phyloP scores from a whole-genome alignment of 768 basidiomycete genomes.

The Mycena amicta region DNA sequence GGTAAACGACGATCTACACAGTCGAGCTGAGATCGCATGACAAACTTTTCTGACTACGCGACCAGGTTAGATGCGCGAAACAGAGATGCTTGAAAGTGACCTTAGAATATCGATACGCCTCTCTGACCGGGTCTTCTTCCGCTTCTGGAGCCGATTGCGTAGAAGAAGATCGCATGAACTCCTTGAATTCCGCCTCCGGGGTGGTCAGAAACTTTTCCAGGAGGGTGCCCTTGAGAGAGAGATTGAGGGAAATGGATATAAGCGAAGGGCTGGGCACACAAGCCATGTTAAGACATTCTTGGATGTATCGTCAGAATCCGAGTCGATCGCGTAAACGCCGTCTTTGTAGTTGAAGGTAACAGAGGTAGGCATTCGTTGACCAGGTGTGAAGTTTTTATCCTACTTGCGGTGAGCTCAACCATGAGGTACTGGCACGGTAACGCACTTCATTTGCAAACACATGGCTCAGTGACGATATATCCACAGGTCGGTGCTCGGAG shows the following conservation, averaged over 20 bases:
- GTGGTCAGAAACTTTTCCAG: slow-evolving; percentile 87
- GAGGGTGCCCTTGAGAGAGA: slow-evolving; percentile 74
- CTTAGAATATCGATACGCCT: slow-evolving; percentile 87
- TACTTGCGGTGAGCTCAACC: slow-evolving; percentile 29
- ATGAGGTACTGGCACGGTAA: slow-evolving; percentile 1
- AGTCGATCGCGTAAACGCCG: slow-evolving; percentile 71
- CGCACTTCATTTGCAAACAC: slow-evolving; percentile 63
- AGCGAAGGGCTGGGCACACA: slow-evolving; percentile 42
- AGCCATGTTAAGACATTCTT: slow-evolving; percentile 80
- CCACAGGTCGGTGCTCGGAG: slow-evolving; percentile 68
- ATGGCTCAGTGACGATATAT: slow-evolving; percentile 60
- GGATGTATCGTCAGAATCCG: slow-evolving; percentile 45
- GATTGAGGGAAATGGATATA: background rate
- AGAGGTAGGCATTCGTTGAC: slow-evolving; percentile 76
- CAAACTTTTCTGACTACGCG: slow-evolving; percentile 56
- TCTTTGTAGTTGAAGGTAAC: slow-evolving; percentile 67
- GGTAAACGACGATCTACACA: slow-evolving; percentile 80
- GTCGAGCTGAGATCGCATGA: slow-evolving; percentile 96
- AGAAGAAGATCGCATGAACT: slow-evolving; percentile 44
- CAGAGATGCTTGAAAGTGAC: slow-evolving; percentile 41
- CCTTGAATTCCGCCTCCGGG: slow-evolving; percentile 61
- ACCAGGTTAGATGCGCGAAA: background rate
- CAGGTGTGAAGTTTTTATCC: slow-evolving; percentile 70
- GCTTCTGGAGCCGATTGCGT: slow-evolving; percentile 22
- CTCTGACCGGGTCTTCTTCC: slow-evolving; percentile 45